Evolutionary conservation across 176 grass and related monocot species (phyloP), one percentile per base, ranked within the genome.

Genomic region (Eleusine indica): DNA sequence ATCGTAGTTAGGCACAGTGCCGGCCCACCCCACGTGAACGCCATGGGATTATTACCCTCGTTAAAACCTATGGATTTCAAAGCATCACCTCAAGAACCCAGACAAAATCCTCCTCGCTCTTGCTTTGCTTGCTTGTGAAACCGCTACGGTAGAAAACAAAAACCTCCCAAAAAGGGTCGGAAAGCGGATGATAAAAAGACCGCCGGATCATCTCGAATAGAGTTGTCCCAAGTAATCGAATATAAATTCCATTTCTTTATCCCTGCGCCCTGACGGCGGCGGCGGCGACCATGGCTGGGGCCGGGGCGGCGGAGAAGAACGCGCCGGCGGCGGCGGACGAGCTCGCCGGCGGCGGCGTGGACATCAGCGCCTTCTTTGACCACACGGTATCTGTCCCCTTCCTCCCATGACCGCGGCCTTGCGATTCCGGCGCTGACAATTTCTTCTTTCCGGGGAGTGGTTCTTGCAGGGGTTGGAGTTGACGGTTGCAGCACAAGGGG

Each of bases 31-130:
- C 87, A 90, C 88, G 88, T 90, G 88, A 82, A 78, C 39, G 78
- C 78, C 78, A 73, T 82, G 83, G 79, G 47, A 39, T 73, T 67
- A 73, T 86, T 89, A 60, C 79, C 83, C 42, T 90, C 83, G 84
- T 90, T 90, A 90, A 83, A 82, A 90, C 88, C 88, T 73, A 90
- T 90, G 79, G 68, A 42, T 90, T 82, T 78, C 28, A 67, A 67
- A 61, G 48, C 73, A 86, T 82, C 79, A 78, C 77, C 78, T 66
- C 48, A 81, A 85, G 87, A 89, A 85, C 54, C 58, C 58, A 64
- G 82, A 75, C 48, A 76, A 81, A 89, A 85, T 11, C 25, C 25
- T 30, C 10, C 61, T 52, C 71, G 64, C 77, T 40, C 57, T 52
- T 63, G 71, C 87, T 78, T 76, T 16, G 17, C 44, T 47, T 47